Conservation (phyloP, 208 protist species). For the Leptomonas seymouri region DNA sequence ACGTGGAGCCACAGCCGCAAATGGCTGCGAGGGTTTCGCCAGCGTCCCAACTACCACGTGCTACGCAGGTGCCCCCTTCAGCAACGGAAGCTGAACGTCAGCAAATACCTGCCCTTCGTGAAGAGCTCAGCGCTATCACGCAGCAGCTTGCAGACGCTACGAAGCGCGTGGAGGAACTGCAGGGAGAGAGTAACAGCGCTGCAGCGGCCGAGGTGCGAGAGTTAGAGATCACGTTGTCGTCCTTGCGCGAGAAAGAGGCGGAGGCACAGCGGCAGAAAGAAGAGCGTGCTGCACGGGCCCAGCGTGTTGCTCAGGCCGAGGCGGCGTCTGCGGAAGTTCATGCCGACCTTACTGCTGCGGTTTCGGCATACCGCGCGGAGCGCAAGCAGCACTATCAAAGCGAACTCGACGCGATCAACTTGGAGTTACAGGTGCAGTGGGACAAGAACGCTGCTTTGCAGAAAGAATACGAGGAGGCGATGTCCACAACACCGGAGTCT, state of each 20-base stretch:
- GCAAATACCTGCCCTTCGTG: not conserved
- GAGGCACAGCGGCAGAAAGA: not conserved
- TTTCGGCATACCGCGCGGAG: constrained; percentile 3
- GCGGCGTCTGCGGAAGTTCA: not conserved
- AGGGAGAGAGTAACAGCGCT: constrained; percentile 14
- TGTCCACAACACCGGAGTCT: constrained; percentile 2
- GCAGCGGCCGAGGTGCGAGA: constrained; percentile 12
- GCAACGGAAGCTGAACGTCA: not conserved
- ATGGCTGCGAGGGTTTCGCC: not conserved
- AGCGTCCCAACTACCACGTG: too few relatives aligned
- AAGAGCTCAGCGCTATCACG: constrained; percentile 14
- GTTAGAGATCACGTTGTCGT: constrained; percentile 1
- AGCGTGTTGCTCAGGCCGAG: not conserved
- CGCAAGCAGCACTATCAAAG: constrained; percentile 6
- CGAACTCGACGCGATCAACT: not conserved
- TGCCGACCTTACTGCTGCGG: not conserved
- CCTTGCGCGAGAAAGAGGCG: constrained; percentile 15
- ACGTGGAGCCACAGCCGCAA: not conserved
- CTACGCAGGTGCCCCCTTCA: not conserved
- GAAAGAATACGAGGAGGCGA: constrained; percentile 16
- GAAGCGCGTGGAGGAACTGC: constrained; percentile 16
- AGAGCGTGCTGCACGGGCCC: constrained; percentile 4
- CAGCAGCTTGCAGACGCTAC: constrained; percentile 7
- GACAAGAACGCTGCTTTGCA: constrained; percentile 1
- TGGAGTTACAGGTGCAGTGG: constrained; percentile 8